Conservation (phyloP, 495 filamentous ascomycete genomes). For the Aspergillus asperescens region DNA sequence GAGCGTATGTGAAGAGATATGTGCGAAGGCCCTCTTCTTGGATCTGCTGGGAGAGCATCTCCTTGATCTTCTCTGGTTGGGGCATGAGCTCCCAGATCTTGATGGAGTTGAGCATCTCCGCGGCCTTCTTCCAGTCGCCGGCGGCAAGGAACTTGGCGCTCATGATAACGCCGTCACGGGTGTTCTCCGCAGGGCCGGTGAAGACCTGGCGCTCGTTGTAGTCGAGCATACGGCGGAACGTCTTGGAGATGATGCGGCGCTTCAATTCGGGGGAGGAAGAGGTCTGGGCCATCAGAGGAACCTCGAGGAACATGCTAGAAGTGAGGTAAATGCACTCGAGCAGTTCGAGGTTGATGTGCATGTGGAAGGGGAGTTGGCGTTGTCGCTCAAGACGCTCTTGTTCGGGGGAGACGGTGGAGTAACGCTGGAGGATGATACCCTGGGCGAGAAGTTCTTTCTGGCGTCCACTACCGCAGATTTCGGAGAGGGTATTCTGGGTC, state of each 20-base stretch:
- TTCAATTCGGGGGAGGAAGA: constrained; percentile 94
- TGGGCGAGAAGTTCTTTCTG: constrained; percentile 98
- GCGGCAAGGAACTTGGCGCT: constrained; percentile 92
- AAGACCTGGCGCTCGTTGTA: constrained; percentile 99
- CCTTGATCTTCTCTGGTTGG: constrained; percentile 83
- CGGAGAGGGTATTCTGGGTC: constrained; percentile 90
- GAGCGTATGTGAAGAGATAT: constrained; percentile 99
- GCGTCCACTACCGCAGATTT: constrained; percentile 93
- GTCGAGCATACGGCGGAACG: constrained; percentile 96
- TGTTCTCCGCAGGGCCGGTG: constrained; percentile 97
- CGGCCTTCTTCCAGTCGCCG: constrained; percentile 97
- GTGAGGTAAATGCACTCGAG: constrained; percentile 98
- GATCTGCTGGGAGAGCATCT: constrained; percentile 93
- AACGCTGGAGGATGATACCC: constrained; percentile 95
- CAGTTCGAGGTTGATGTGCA: constrained; percentile 99
- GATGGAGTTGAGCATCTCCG: constrained; percentile 86
- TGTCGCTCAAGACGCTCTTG: constrained; percentile 96
- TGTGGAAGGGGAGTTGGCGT: constrained; percentile 96
- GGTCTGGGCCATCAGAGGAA: constrained; percentile 91
- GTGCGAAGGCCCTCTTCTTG: constrained; percentile 97
- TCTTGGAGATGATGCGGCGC: constrained; percentile 98
- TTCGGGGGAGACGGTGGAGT: constrained; percentile 89
- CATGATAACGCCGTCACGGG: constrained; percentile 97
- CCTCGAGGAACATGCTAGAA: constrained; percentile 97
- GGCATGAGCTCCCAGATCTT: constrained; percentile 98